These are phyloP conservation scores for Leucocoprinus leucothites DNA, from an alignment of 768 basidiomycete species.

Conservation along the genomic window DNA sequence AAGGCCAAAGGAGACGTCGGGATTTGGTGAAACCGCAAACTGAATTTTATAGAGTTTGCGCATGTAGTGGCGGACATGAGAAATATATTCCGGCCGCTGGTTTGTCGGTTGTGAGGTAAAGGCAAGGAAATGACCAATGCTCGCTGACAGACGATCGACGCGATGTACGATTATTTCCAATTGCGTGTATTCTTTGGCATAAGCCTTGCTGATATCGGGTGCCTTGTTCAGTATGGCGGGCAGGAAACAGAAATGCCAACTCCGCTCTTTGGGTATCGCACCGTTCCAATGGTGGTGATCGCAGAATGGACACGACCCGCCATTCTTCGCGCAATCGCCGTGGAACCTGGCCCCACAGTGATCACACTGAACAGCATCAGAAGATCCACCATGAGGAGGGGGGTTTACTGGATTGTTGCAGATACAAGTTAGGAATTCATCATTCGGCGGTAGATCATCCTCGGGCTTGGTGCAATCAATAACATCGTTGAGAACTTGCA, in stretches of 20 bases:
- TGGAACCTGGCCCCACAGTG: conserved; percentile 88
- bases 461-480: conserved; percentile 70
- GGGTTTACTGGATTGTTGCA: conserved; percentile 75
- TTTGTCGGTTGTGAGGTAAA: conserved; percentile 68
- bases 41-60: conserved; percentile 87
- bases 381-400: conserved; percentile 67
- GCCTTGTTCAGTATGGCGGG: conserved; percentile 67
- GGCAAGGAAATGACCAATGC: conserved; percentile 78
- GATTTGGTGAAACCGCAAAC: conserved; percentile 81
- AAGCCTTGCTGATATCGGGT: conserved; percentile 76
- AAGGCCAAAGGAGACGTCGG: conserved; percentile 77
- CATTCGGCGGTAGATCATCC: conserved; percentile 74
- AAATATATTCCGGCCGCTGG: conserved; percentile 72
- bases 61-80: conserved; percentile 88
- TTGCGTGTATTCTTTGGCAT: conserved; percentile 78
- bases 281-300: conserved; percentile 93
- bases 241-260: conserved; percentile 80
- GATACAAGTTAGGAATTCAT: conserved; percentile 86
- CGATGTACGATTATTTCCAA: conserved; percentile 78
- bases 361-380: conserved; percentile 88
- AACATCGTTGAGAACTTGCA: conserved; percentile 70
- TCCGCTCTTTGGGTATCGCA: conserved; percentile 75
- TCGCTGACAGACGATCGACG: conserved; percentile 68
- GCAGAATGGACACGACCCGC: conserved; percentile 91
- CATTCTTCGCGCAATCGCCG: conserved; percentile 79